These are phyloP conservation scores for Ettlia oleoabundans DNA, from an alignment of 139 green algal genomes.

Conservation along the genomic window DNA sequence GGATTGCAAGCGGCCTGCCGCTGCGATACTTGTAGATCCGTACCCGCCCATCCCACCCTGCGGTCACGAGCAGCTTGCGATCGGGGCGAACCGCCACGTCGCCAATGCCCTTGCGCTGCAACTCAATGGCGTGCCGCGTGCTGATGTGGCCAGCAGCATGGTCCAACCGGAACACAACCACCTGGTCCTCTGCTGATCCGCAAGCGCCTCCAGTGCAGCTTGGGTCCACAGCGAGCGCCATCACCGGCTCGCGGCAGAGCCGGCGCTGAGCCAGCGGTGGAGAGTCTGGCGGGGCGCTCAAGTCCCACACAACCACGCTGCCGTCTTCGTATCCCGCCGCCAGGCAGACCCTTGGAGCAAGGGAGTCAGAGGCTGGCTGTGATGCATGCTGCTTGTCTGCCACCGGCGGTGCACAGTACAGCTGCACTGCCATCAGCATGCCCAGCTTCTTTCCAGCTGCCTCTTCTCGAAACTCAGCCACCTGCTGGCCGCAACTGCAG, in stretches of 20 bases:
- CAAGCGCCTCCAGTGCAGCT: constrained; percentile 21
- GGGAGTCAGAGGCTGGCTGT: neutral
- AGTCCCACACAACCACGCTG: constrained; percentile 54
- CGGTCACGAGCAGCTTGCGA: constrained; percentile 56
- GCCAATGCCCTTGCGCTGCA: constrained; percentile 47
- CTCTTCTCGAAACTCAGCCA: constrained; percentile 19
- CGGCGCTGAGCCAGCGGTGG: constrained; percentile 1
- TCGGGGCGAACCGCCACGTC: constrained; percentile 58
- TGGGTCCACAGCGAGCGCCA: constrained; percentile 46
- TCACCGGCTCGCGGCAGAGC: constrained; percentile 57
- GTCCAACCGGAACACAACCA: constrained; percentile 42
- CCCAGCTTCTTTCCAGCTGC: constrained; percentile 38
- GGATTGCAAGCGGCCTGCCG: constrained; percentile 51
- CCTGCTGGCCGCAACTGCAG: neutral
- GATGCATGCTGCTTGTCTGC: neutral
- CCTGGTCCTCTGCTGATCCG: constrained; percentile 46
- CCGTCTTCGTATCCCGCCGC: constrained; percentile 63
- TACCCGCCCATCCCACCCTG: constrained; percentile 66
- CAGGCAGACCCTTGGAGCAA: constrained; percentile 19
- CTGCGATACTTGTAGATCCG: constrained; percentile 56
- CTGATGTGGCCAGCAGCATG: neutral
- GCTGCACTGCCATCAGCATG: constrained; percentile 54
- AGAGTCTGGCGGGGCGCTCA: neutral
- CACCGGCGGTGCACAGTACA: constrained; percentile 33
- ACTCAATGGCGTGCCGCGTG: neutral